Evolutionary conservation across 2,329 filamentous ascomycete genomes (phyloP).

Genomic region (Colletotrichum musicola): DNA sequence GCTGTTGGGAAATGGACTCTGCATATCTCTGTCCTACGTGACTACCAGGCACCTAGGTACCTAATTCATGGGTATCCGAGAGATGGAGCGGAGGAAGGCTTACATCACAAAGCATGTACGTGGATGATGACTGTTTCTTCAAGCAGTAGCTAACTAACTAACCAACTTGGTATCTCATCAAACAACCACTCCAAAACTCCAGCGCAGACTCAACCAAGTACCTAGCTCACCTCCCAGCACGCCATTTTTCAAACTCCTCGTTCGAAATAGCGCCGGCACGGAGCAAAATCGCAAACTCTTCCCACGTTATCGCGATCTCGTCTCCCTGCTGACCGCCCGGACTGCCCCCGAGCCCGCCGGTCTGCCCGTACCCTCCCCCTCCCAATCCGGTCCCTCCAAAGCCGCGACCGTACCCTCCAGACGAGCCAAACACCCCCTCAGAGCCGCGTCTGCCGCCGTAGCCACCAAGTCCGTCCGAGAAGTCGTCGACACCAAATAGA

Average conservation of each 20-base stretch:
- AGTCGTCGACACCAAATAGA: neutral
- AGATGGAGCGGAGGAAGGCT: too few relatives aligned
- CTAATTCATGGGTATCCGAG: too few relatives aligned
- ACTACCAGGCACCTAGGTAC: too few relatives aligned
- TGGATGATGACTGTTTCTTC: too few relatives aligned
- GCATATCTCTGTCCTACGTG: too few relatives aligned
- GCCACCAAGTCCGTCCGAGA: neutral
- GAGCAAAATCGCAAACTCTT: constrained; percentile 15
- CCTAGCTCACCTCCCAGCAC: constrained; percentile 14
- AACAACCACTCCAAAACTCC: too few relatives aligned
- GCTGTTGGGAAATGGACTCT: too few relatives aligned
- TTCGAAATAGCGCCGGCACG: neutral
- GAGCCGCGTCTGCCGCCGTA: neutral
- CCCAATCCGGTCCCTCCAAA: neutral
- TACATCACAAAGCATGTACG: too few relatives aligned
- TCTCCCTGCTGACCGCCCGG: neutral
- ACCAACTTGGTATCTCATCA: too few relatives aligned
- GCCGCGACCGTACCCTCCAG: neutral
- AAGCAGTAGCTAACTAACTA: too few relatives aligned
- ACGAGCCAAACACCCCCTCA: constrained; percentile 15
- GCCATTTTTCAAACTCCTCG: constrained; percentile 15
- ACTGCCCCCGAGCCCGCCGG: neutral
- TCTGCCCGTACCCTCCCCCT: neutral
- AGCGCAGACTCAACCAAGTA: neutral
- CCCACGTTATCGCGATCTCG: constrained; percentile 20